These are phyloP conservation scores for Hericium alpestre DNA, from an alignment of 768 basidiomycete genomes.

Conservation along the genomic window DNA sequence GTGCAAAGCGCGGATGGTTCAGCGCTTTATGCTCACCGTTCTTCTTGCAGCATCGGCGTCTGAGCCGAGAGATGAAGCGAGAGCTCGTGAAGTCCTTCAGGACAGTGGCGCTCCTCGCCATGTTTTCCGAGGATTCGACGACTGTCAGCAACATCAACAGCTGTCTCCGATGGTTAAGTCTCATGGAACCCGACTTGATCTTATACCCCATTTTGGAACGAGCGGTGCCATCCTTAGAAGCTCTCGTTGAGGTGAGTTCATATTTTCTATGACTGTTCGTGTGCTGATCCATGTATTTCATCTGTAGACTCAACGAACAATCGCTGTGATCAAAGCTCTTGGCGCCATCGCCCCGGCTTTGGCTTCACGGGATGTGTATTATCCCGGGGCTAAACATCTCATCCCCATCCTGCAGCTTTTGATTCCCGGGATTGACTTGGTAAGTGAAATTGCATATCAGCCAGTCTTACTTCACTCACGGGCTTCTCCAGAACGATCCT, in stretches of 20 bases:
- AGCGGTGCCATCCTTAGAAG: constrained; percentile 79
- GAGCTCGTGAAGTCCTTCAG: constrained; percentile 77
- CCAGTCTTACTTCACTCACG: constrained; percentile 1
- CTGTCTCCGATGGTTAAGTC: constrained; percentile 70
- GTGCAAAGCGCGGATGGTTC: constrained; percentile 3
- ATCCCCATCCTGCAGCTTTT: constrained; percentile 71
- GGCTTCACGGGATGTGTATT: constrained; percentile 69
- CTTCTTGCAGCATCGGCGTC: constrained; percentile 47
- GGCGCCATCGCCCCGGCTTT: constrained; percentile 74
- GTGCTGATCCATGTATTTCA: no score
- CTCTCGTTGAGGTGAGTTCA: constrained; percentile 62
- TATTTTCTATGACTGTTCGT: neutral
- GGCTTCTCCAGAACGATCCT: constrained; percentile 53
- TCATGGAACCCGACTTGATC: constrained; percentile 81
- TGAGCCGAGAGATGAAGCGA: constrained; percentile 69
- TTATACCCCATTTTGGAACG: constrained; percentile 73
- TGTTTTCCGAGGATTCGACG: constrained; percentile 76
- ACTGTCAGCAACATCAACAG: constrained; percentile 71
- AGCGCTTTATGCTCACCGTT: neutral
- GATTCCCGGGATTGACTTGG: constrained; percentile 80
- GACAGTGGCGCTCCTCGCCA: constrained; percentile 76
- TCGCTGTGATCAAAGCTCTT: constrained; percentile 77
- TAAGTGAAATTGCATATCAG: constrained; percentile 22
- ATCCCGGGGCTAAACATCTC: constrained; percentile 73
- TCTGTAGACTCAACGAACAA: constrained; percentile 67